Percentiles rank a stretch among this genome's conserved stretches.
Conservation (phyloP, 129 eudicot species). For the Deinandra increscens region DNA sequence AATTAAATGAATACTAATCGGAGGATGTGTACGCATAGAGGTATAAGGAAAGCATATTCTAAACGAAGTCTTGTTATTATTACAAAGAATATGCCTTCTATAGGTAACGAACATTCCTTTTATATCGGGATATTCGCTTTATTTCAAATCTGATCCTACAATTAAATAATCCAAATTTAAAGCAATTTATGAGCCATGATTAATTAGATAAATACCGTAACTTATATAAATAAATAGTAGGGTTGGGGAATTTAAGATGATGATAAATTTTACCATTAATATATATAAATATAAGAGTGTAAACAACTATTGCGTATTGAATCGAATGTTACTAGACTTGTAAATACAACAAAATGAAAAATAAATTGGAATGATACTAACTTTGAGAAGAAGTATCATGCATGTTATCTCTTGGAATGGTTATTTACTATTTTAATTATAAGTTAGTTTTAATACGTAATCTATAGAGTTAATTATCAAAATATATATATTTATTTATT, state of each 20-base stretch:
- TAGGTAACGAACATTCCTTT: constrained; percentile 16
- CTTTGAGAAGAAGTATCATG: neutral
- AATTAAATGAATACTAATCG: neutral
- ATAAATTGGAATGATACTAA: neutral
- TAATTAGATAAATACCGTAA: neutral
- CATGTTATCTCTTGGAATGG: too few relatives aligned
- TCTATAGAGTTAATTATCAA: neutral
- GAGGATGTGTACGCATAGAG: neutral
- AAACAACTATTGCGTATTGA: neutral
- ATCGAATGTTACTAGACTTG: neutral
- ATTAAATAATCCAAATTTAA: too few relatives aligned
- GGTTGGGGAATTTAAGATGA: too few relatives aligned
- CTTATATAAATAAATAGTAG: neutral
- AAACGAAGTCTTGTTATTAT: neutral
- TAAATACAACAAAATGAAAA: too few relatives aligned
- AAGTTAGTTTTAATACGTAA: neutral
- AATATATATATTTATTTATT: neutral
- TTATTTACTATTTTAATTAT: neutral
- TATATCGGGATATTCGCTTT: neutral
- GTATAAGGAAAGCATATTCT: constrained; percentile 22
- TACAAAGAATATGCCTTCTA: constrained; percentile 25
- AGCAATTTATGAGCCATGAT: neutral
- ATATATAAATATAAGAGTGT: too few relatives aligned
- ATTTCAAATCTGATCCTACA: neutral
- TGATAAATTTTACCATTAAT: too few relatives aligned